Base-by-base conservation (phyloP, 2,329 filamentous ascomycete genomes). In the Hypoxylon sp. region DNA sequence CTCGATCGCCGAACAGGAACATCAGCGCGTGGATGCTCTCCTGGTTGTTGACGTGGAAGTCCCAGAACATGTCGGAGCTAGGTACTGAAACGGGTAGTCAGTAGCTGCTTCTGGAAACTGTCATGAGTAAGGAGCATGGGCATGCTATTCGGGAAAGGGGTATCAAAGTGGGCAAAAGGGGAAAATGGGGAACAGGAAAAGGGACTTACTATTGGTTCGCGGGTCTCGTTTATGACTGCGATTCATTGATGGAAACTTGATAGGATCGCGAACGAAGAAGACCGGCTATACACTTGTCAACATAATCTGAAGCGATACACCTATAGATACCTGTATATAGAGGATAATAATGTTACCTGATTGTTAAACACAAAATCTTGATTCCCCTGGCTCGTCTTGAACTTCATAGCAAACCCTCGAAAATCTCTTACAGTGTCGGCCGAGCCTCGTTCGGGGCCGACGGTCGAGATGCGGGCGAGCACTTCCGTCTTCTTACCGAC, bases 1-100 rank as follows among this genome's bases (percentile, higher is more conserved):
- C 79, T 1, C 80, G 75, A 27, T 81, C 72, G 24, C 78, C 74
- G 58, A 85, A 83, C 1, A 85, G 69, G 20, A 78, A 75, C 78
- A 85, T 81, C 42, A 83, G 63, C 9, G 74, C 75, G 65, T 86
- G 82, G 0, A 79, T 77, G 2, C 77, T 74, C 67, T 83, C 79
- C 15, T 75, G 78, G 48, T 81, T 82, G 45, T 73, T 68, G 7
- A 64, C 48, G 57, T 67, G 64, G 51, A 66, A 69, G 31, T 69
- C 67, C 67, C 67, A 69, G 47, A 69, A 69, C 63, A 67, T 68
- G 20, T 69, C 67, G 1, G 62, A 63, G 5, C 66, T 63, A 2
- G 60, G 41, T 9, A 62, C 56, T 62, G 17, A 4, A 43, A 2
- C 8, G 3, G 23, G 15, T 1, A 27, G 20, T 61, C 13, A 61